Base-by-base conservation (phyloP, 164 flowering plant species). In the Piper longum region DNA sequence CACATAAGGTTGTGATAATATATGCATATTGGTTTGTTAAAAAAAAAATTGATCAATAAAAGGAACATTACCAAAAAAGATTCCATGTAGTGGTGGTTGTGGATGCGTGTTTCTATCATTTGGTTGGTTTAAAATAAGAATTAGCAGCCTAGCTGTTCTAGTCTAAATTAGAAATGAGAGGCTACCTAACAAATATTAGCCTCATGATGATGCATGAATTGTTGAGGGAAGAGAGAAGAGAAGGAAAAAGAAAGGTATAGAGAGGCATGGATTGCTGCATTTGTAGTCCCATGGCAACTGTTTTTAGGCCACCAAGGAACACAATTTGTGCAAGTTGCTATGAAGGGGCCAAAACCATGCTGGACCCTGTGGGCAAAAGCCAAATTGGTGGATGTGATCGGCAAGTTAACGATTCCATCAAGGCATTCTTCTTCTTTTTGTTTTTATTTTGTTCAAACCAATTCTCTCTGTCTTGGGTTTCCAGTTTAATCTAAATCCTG, bases 281-380 rank as follows among this genome's bases (percentile, higher is more conserved):
- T 16, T 90, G 97, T 66, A 80, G 76, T 19, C 65, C 86, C 2
- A 62, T 85, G 78, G 88, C 89, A 0, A 59, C 67, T 44, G 79
- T 80, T 56, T 64, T 87, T 39, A 80, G 92, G 81, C 89, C 88
- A 17, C 90, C 89, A 26, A 80, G 97, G 70, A 88, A 86, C 58
- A 78, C 85, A 40, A 79, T 90, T 56, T 90, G 97, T 43, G 57
- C 65, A 12, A 69, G 81, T 54, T 90, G 97, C 72, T 84, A 73
- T 62, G 95, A 88, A 63, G 86, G 85, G 61, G 85, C 89, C 17
- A 77, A 75, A 70, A 67, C 64, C 72, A 65, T 84, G 11, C 73
- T 85, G 59, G 18, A 73, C 42, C 63, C 84, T 55, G 66, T 81
- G 42, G 84, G 77, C 74, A 81, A 79, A 57, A 57, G n/a, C n/a